Base-by-base conservation (phyloP, 305 asterid species). In the Lippia alba region DNA sequence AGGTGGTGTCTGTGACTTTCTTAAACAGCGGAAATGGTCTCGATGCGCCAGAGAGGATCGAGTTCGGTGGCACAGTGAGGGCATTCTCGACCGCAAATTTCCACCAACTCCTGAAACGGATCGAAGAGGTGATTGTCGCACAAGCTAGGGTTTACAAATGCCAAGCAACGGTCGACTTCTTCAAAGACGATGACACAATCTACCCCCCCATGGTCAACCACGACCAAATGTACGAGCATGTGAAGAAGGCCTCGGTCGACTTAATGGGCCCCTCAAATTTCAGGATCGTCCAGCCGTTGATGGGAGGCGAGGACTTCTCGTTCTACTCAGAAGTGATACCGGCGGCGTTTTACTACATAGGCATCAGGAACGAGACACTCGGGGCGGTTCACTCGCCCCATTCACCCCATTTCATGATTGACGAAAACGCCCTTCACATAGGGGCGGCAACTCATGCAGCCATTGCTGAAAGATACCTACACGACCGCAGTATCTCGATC, bases 371-470 rank as follows among this genome's bases (percentile, higher is more conserved):
- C 46, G 83, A 87, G 67, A 81, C 83, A 3, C 67, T 89, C 16
- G 98, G 99, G 1, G 86, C 96, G 0, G 67, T 76, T 2, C 92
- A 90, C 78, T 72, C 89, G 0, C 81, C 85, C 4, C 98, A 94
- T 61, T 88, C 97, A 1, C 97, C 99, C 1, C 83, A 87, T 72
- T 95, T 95, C 84, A 86, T 79, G 88, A 85, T 95, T 11, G 99
- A 95, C 9, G 99, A 95, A 78, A 85, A 89, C 61, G 96, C 84
- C 59, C 89, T 95, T 1, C 84, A 86, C 1, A 61, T 88, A 2
- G 99, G 99, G 3, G 97, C 99, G 12, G 97, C 99, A 19, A 73
- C 88, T 73, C 94, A 95, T 66, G 99, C 98, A 19, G 91, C 96
- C 64, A 82, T 95, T 69, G 98, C 97, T 0, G 98, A 92, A 79